Evolutionary conservation across 2,329 filamentous ascomycete genomes (phyloP).

Genomic region (Aphanoascus verrucosus): DNA sequence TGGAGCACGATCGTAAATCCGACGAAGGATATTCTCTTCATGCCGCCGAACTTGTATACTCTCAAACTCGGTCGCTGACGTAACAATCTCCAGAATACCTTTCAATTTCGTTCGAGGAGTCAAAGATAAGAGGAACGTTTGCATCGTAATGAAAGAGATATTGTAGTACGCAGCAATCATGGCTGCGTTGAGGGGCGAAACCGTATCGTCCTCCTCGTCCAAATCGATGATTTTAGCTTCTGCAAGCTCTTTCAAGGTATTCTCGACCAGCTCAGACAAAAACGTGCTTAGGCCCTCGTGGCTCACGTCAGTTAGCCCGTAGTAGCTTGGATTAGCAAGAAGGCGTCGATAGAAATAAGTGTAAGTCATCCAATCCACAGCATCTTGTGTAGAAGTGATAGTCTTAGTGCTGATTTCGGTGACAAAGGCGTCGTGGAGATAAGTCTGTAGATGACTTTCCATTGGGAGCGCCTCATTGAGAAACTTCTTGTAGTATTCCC

Average conservation of each 20-base stretch:
- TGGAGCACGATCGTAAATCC: conserved; percentile 87
- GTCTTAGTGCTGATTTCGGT: conserved; percentile 95
- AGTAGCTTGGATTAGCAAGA: conserved; percentile 92
- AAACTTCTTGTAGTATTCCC: conserved; percentile 98
- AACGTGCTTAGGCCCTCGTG: conserved; percentile 90
- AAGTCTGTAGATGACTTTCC: conserved; percentile 84
- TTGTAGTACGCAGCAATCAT: conserved; percentile 99
- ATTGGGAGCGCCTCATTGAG: conserved; percentile 90
- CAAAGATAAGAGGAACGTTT: conserved; percentile 89
- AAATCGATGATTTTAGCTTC: conserved; percentile 94
- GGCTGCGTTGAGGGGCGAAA: conserved; percentile 83
- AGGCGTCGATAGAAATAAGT: conserved; percentile 96
- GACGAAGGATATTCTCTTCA: conserved; percentile 74
- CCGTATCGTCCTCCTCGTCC: conserved; percentile 83
- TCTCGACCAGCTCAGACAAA: conserved; percentile 88
- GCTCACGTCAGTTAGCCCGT: conserved; percentile 75
- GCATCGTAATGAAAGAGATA: conserved; percentile 98
- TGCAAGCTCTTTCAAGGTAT: conserved; percentile 75
- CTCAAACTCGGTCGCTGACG: conserved; percentile 93
- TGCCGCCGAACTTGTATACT: conserved; percentile 87
- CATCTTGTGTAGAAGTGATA: conserved; percentile 89
- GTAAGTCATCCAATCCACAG: conserved; percentile 96
- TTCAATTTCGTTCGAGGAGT: conserved; percentile 87
- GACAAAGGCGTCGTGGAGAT: conserved; percentile 90
- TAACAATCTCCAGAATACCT: conserved; percentile 91